Percentiles rank a stretch among this genome's conserved stretches.
Evolutionary conservation across 305 asterid genomes (phyloP).

Genomic region (Solanum hybrid): DNA sequence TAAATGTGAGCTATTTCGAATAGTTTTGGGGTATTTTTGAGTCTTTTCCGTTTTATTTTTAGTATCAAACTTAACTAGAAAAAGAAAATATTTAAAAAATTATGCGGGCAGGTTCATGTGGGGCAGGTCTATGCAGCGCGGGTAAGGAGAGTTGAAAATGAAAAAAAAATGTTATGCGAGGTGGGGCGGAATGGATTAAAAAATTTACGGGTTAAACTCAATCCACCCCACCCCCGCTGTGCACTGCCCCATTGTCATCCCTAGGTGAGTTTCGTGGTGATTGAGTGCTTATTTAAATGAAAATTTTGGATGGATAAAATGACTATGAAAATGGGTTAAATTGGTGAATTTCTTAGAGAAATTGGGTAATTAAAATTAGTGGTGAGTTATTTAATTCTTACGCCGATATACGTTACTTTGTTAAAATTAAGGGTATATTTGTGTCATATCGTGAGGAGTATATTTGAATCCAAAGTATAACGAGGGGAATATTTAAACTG

Average conservation of each 20-base stretch:
- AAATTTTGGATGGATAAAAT: background rate
- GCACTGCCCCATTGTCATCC: background rate
- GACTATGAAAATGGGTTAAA: background rate
- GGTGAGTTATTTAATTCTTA: background rate
- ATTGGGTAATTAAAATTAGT: background rate
- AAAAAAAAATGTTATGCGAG: background rate
- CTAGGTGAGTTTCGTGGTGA: background rate
- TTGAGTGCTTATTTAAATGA: background rate
- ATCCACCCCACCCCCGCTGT: fast-evolving
- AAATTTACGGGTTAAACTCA: too few relatives aligned
- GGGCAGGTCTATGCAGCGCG: background rate
- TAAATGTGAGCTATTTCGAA: too few relatives aligned
- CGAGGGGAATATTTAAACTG: background rate
- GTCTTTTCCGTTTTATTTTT: too few relatives aligned
- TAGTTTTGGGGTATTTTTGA: too few relatives aligned
- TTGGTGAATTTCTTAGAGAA: background rate
- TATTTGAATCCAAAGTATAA: too few relatives aligned
- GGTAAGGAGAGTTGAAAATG: background rate
- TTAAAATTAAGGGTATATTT: background rate
- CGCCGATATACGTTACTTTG: fast-evolving
- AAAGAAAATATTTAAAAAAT: too few relatives aligned
- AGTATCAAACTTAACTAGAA: background rate
- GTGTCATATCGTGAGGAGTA: background rate
- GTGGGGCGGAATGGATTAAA: too few relatives aligned
- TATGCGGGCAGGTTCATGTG: background rate